Base-by-base conservation (phyloP, 2,329 filamentous ascomycete species). In the Trichoderma afroharzianum region DNA sequence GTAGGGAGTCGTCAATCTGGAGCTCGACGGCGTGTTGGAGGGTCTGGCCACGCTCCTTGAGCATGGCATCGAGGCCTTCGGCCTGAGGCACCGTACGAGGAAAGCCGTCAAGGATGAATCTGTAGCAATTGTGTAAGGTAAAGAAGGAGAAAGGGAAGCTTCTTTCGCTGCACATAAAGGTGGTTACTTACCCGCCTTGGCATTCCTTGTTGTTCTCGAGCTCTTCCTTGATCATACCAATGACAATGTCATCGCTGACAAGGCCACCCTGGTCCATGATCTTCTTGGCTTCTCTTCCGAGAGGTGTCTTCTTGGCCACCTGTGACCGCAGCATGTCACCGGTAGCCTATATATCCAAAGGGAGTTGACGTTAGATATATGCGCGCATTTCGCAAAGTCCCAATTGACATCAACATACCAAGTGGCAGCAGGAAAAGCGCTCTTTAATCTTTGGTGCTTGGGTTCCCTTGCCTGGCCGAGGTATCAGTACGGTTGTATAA, bases 221-320 rank as follows among this genome's bases (percentile, higher is more conserved):
- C 88, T 99, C 95, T 82, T 92, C 93, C 90, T 96, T 95, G 87
- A 99, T 99, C 96, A 99, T 99, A 84, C 95, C 94, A 83, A 99
- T 93, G 89, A 99, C 95, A 81, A 99, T 99, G 81, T 98, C 95
- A 83, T 99, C 96, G 83, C 94, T 97, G 82, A 99, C 96, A 72
- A 99, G 90, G 77, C 95, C 95, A 78, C 96, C 96, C 82, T 95
- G 92, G 81, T 99, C 96, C 96, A 99, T 99, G 83, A 99, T 99
- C 91, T 98, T 98, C 91, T 99, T 99, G 76, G 96, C 96, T 87
- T 98, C 94, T 81, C 93, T 90, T 77, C 96, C 96, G 75, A 99
- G 90, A 72, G 93, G 85, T 71, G 96, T 99, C 91, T 98, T 98
- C 86, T 97, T 97, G 76, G 95, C 93, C 80, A 99, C 96, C 84